These are phyloP conservation scores for Inga oerstediana DNA, from an alignment of 306 rosid genomes.

Conservation along the genomic window DNA sequence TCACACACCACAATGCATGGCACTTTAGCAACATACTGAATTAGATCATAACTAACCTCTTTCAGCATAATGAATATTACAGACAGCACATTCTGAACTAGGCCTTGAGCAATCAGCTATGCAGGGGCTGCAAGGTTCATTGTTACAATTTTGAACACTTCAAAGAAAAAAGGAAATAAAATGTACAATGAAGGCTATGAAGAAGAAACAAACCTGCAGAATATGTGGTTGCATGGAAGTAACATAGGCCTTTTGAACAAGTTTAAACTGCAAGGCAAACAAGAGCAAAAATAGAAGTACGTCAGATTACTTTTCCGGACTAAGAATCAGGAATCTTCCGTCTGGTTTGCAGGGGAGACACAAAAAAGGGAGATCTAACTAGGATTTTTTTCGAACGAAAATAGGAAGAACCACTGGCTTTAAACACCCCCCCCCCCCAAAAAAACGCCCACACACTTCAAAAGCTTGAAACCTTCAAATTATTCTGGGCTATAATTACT, in stretches of 20 bases:
- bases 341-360: background rate
- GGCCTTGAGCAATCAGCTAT: slow-evolving; percentile 38
- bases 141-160: background rate
- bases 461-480: background rate
- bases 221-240: slow-evolving; percentile 84
- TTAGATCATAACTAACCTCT: slow-evolving; percentile 41
- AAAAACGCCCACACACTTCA: no score
- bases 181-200: background rate
- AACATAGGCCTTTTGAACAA: slow-evolving; percentile 63
- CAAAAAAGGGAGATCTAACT: background rate
- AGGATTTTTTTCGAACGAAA: background rate
- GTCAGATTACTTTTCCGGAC: background rate
- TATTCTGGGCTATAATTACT: background rate
- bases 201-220: slow-evolving; percentile 69
- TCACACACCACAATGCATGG: background rate
- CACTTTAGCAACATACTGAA: background rate
- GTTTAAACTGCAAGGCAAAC: slow-evolving; percentile 57
- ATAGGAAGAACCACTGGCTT: background rate
- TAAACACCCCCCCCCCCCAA: background rate
- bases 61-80: slow-evolving; percentile 48
- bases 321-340: background rate
- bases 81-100: slow-evolving; percentile 62
- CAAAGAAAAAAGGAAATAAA: background rate
- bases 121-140: slow-evolving; percentile 54
- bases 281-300: slow-evolving; percentile 4